Conservation (phyloP, 2,329 filamentous ascomycete species). For the Neofusicoccum sp. region DNA sequence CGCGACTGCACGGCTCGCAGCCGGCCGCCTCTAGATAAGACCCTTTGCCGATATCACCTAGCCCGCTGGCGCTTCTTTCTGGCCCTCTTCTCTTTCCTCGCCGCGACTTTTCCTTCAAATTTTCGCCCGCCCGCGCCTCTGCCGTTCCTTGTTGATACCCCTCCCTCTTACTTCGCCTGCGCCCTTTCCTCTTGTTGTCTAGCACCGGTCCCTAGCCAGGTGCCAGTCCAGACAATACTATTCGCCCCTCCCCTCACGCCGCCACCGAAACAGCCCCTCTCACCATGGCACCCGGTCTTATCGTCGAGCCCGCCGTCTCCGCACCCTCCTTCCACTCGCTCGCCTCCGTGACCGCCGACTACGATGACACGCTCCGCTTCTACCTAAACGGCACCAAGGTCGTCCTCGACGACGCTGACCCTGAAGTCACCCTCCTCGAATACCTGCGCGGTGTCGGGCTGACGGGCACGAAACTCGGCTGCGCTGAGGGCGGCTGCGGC, state of each 20-base stretch:
- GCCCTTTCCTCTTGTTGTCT: not conserved
- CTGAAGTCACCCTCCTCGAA: slow-evolving; percentile 88
- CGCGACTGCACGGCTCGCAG: slow-evolving; percentile 12
- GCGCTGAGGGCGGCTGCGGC: slow-evolving; percentile 93
- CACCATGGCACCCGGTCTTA: slow-evolving; percentile 62
- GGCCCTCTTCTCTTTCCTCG: not conserved
- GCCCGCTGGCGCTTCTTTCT: not conserved
- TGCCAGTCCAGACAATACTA: not conserved
- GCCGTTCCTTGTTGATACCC: not conserved
- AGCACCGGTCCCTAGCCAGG: not conserved
- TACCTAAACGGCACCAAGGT: slow-evolving; percentile 94
- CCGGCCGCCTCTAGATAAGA: slow-evolving; percentile 19
- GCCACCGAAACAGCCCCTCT: not conserved
- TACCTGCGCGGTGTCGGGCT: slow-evolving; percentile 91
- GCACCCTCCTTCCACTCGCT: slow-evolving; percentile 52
- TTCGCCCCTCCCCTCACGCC: not conserved
- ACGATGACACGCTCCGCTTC: slow-evolving; percentile 87
- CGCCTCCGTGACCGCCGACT: slow-evolving; percentile 69
- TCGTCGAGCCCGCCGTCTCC: slow-evolving; percentile 54
- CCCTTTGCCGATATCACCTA: slow-evolving; percentile 12
- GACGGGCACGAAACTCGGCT: slow-evolving; percentile 95
- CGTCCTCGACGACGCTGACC: slow-evolving; percentile 81
- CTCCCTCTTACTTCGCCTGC: not conserved
- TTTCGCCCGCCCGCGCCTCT: not conserved
- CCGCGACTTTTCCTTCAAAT: not conserved